Evolutionary conservation across 108 stramenopile genomes (phyloP).

Genomic region (Skeletonema potamos): DNA sequence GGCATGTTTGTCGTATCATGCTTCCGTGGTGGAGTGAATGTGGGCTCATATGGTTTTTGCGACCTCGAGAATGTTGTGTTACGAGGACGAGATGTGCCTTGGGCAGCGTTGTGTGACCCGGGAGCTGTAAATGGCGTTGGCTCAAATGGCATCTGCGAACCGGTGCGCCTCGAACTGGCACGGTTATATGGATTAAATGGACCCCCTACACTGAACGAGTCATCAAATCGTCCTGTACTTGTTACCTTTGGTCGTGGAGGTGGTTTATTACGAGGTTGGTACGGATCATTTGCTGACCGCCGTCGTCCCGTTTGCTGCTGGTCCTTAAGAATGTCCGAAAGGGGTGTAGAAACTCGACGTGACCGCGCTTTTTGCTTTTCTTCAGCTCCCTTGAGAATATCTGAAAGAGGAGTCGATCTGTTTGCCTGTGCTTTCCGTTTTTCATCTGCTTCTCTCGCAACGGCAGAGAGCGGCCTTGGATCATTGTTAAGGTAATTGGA

Average conservation of each 20-base stretch:
- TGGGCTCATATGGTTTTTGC: constrained; percentile 19
- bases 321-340: constrained; percentile 35
- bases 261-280: constrained; percentile 11
- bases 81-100: not conserved
- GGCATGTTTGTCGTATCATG: constrained; percentile 19
- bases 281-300: constrained; percentile 2
- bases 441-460: constrained; percentile 4
- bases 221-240: constrained; percentile 19
- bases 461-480: not conserved
- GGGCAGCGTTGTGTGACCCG: constrained; percentile 20
- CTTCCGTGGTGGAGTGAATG: constrained; percentile 18
- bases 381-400: constrained; percentile 36
- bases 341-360: constrained; percentile 13
- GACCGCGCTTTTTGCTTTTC: constrained; percentile 11
- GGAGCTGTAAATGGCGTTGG: constrained; percentile 38
- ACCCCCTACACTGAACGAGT: constrained; percentile 15
- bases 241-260: constrained; percentile 19
- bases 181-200: not conserved
- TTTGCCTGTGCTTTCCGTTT: not conserved
- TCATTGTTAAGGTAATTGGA: not conserved
- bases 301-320: constrained; percentile 16
- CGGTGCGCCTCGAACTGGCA: not conserved
- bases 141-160: constrained; percentile 35
- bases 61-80: constrained; percentile 7
- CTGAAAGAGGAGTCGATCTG: constrained; percentile 22